phyloP scores from a whole-genome alignment of 2,329 filamentous ascomycete genomes.

The Aspergillus piperis region DNA sequence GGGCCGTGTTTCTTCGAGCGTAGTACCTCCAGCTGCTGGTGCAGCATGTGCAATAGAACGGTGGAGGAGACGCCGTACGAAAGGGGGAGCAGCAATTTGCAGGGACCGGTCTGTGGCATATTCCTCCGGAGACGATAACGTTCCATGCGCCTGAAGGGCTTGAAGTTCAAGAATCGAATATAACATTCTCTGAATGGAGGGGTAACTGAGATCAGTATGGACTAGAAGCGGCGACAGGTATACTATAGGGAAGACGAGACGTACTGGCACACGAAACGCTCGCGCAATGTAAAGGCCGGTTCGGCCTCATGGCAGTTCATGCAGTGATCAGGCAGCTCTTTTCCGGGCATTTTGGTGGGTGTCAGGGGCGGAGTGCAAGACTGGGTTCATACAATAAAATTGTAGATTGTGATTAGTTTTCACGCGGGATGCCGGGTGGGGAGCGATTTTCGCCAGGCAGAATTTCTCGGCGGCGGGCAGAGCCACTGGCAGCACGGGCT shows the following conservation, averaged over 20 bases:
- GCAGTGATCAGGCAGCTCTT: slow-evolving; percentile 47
- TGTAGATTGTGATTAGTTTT: background rate
- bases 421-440: background rate
- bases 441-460: slow-evolving; percentile 19
- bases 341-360: slow-evolving; percentile 34
- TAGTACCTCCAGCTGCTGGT: slow-evolving; percentile 68
- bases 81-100: slow-evolving; percentile 71
- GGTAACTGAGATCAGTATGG: slow-evolving; percentile 3
- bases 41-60: slow-evolving; percentile 73
- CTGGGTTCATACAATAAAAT: background rate
- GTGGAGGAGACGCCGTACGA: slow-evolving; percentile 83
- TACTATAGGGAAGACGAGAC: slow-evolving; percentile 17
- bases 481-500: slow-evolving; percentile 18
- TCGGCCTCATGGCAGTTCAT: slow-evolving; percentile 57
- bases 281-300: slow-evolving; percentile 57
- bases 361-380: background rate
- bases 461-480: slow-evolving; percentile 18
- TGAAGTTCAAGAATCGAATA: slow-evolving; percentile 72
- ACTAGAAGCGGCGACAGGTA: background rate
- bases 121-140: slow-evolving; percentile 56
- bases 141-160: slow-evolving; percentile 77
- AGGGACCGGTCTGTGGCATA: slow-evolving; percentile 43
- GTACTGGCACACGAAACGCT: slow-evolving; percentile 62
- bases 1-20: slow-evolving; percentile 61
- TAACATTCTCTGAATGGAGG: slow-evolving; percentile 66